Evolutionary conservation across 108 stramenopile species (phyloP).

Genomic region (Fragilaria crotonensis): DNA sequence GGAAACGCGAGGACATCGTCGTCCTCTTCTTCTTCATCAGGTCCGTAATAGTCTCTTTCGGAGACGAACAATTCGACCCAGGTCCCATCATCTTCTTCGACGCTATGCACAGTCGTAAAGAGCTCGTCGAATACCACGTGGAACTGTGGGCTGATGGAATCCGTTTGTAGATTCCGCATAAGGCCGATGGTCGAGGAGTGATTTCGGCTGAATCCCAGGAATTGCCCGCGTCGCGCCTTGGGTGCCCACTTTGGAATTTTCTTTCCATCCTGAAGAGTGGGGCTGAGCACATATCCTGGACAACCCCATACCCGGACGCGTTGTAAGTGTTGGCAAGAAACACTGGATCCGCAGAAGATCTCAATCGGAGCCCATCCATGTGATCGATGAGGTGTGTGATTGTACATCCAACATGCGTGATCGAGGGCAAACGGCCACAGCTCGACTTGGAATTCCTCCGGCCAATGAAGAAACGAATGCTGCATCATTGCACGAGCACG

Average conservation of each 20-base stretch:
- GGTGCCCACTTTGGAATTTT: no score
- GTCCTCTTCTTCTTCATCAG: no score
- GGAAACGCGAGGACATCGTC: slow-evolving; percentile 2
- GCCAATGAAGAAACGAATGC: slow-evolving; percentile 34
- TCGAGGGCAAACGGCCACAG: slow-evolving; percentile 43
- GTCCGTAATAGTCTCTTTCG: background rate
- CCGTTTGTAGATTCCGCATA: slow-evolving; percentile 28
- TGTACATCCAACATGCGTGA: slow-evolving; percentile 24
- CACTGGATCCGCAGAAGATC: no score
- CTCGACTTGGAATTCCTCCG: background rate
- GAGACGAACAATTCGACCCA: slow-evolving; percentile 7
- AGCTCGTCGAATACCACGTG: no score
- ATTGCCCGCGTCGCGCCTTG: slow-evolving; percentile 35
- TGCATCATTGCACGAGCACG: slow-evolving; percentile 30
- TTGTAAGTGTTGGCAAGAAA: slow-evolving; percentile 11
- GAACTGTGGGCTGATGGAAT: slow-evolving; percentile 28
- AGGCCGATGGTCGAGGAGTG: slow-evolving; percentile 38
- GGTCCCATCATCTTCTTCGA: background rate
- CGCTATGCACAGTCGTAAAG: slow-evolving; percentile 18
- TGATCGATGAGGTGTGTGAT: slow-evolving; percentile 15
- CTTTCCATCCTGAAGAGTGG: slow-evolving; percentile 46
- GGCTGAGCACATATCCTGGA: slow-evolving; percentile 46
- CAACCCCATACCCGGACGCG: slow-evolving; percentile 37
- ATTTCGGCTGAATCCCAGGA: slow-evolving; percentile 26
- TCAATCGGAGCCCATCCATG: slow-evolving; percentile 14